These are phyloP conservation scores for Melampsora larici-populina DNA, from an alignment of 1,284 basidiomycete genomes.

Conservation along the genomic window DNA sequence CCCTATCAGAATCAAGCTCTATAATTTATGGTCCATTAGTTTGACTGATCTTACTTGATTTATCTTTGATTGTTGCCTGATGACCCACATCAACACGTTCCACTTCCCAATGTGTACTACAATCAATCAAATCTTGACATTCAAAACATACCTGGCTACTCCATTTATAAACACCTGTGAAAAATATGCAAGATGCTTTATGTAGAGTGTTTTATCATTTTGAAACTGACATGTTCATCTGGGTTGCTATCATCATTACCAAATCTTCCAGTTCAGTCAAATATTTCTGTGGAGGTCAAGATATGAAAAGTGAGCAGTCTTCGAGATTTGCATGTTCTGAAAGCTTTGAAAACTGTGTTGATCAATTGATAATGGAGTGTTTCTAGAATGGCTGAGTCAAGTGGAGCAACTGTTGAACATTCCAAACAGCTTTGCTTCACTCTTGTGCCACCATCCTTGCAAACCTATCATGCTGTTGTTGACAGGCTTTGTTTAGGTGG, in stretches of 20 bases:
- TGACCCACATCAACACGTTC: no score
- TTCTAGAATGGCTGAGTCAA: conserved; percentile 48
- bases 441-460: conserved; percentile 64
- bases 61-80: no score
- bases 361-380: not conserved
- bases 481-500: conserved; percentile 76
- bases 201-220: conserved; percentile 68
- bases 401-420: conserved; percentile 58
- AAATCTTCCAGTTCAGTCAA: conserved; percentile 59
- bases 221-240: conserved; percentile 67
- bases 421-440: conserved; percentile 68
- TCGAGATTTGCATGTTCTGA: not conserved
- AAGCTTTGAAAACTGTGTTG: conserved; percentile 25
- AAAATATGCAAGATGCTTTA: conserved; percentile 62
- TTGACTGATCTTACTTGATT: no score
- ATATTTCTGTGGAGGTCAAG: conserved; percentile 76
- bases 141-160: no score
- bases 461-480: conserved; percentile 82
- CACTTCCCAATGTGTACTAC: no score
- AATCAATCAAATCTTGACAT: no score
- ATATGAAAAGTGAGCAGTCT: conserved; percentile 61
- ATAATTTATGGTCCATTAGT: no score
- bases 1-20: no score
- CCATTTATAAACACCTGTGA: not conserved
- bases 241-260: conserved; percentile 75